Percentiles rank a stretch among this genome's conserved stretches.
Evolutionary conservation across 768 basidiomycete genomes (phyloP).

Genomic region (Suillus discolor): DNA sequence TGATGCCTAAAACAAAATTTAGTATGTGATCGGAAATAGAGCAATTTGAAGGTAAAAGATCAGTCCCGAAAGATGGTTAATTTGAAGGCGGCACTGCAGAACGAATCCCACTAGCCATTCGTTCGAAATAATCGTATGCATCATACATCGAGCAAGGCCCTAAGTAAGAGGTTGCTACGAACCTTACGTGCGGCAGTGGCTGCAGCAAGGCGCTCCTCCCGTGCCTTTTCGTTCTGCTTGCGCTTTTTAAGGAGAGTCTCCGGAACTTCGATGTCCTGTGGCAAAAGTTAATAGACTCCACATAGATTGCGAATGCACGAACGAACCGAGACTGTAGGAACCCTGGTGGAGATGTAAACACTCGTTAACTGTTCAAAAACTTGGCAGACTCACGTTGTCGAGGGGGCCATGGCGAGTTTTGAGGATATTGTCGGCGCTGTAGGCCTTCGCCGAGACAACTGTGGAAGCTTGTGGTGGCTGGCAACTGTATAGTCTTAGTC

Average conservation of each 20-base stretch:
- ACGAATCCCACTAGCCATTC: constrained; percentile 70
- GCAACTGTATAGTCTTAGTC: constrained; percentile 39
- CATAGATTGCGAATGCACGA: constrained; percentile 2
- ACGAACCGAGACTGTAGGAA: constrained; percentile 51
- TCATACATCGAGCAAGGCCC: constrained; percentile 50
- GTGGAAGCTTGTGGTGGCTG: constrained; percentile 37
- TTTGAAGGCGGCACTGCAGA: constrained; percentile 74
- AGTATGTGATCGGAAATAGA: constrained; percentile 1
- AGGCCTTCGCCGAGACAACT: constrained; percentile 22
- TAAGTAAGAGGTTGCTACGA: constrained; percentile 30
- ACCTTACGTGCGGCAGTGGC: constrained; percentile 90
- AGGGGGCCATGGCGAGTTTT: constrained; percentile 49
- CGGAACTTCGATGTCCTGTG: constrained; percentile 91
- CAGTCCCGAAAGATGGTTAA: constrained; percentile 88
- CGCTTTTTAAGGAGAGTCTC: constrained; percentile 99
- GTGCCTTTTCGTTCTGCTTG: constrained; percentile 95
- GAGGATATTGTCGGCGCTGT: constrained; percentile 34
- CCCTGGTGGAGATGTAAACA: constrained; percentile 28
- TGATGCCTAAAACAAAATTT: constrained; percentile 56
- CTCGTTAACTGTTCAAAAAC: constrained; percentile 11
- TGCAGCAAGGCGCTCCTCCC: constrained; percentile 89
- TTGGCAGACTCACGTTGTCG: constrained; percentile 49
- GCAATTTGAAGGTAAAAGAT: constrained; percentile 19
- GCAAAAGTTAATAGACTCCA: constrained; percentile 17
- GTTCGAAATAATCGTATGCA: constrained; percentile 78